phyloP scores from a whole-genome alignment of 176 grass and related monocot genomes.

The Eragrostis nindensis region DNA sequence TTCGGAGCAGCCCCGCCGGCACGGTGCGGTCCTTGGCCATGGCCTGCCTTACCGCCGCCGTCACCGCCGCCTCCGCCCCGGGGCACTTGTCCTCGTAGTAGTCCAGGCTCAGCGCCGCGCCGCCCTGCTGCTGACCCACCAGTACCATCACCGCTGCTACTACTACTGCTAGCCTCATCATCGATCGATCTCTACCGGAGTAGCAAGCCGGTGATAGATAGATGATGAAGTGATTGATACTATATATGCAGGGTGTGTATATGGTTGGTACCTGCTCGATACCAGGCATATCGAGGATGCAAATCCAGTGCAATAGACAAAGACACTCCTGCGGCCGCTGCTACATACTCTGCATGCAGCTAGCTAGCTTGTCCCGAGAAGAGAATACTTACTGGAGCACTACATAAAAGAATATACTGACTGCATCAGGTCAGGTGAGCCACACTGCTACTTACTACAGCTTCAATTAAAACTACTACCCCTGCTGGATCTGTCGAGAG shows the following conservation, averaged over 20 bases:
- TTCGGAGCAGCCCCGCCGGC: constrained; percentile 69
- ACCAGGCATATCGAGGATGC: neutral
- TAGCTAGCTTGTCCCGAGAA: neutral
- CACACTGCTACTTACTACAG: too few relatives aligned
- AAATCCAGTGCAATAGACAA: neutral
- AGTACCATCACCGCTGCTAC: neutral
- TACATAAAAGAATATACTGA: too few relatives aligned
- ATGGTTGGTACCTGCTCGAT: too few relatives aligned
- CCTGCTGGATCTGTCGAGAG: too few relatives aligned
- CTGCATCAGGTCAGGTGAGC: too few relatives aligned
- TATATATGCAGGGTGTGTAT: too few relatives aligned
- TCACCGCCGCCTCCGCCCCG: constrained; percentile 57
- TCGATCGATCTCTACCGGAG: too few relatives aligned
- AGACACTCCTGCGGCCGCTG: neutral
- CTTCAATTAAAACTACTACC: too few relatives aligned
- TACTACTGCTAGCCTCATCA: too few relatives aligned
- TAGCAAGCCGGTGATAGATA: too few relatives aligned
- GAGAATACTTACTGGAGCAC: neutral
- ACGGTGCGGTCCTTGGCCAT: constrained; percentile 68
- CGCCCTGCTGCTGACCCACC: neutral
- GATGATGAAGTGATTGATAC: too few relatives aligned
- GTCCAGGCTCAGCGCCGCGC: constrained; percentile 63
- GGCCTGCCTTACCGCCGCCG: constrained; percentile 63
- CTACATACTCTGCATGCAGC: neutral
- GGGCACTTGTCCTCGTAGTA: constrained; percentile 75